phyloP scores from a whole-genome alignment of 495 filamentous ascomycete genomes.

The Viridothelium virens region DNA sequence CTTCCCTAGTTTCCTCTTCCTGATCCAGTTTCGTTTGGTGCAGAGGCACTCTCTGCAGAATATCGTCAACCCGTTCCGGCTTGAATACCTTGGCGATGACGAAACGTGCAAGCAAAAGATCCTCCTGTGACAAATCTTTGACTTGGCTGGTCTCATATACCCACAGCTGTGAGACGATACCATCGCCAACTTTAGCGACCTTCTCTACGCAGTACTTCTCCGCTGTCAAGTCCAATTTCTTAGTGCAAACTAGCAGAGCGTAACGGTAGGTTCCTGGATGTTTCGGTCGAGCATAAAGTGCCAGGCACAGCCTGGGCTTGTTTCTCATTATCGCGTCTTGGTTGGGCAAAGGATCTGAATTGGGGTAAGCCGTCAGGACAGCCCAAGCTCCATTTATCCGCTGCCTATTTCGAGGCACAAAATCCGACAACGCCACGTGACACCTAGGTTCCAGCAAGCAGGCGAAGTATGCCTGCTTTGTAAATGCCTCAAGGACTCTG shows the following conservation, averaged over 20 bases:
- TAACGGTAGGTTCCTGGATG: conserved; percentile 4
- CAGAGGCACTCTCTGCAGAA: not conserved
- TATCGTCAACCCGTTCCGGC: not conserved
- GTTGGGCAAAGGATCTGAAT: not conserved
- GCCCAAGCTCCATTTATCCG: not conserved
- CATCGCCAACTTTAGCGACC: not conserved
- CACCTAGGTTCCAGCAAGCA: not conserved
- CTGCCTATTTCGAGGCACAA: not conserved
- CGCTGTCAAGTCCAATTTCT: not conserved
- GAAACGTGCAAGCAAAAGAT: not conserved
- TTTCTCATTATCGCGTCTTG: not conserved
- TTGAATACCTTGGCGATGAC: conserved; percentile 2
- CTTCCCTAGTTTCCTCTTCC: not conserved
- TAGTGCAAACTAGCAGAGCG: conserved; percentile 1
- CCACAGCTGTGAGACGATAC: not conserved
- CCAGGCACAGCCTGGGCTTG: conserved; percentile 2
- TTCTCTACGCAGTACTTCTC: not conserved
- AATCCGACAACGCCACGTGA: not conserved
- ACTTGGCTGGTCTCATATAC: not conserved
- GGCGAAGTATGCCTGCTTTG: too few species aligned
- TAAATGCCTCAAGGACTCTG: too few species aligned
- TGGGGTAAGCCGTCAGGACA: not conserved
- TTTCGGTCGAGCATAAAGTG: conserved; percentile 1
- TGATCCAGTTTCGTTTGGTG: not conserved
- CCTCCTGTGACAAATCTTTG: not conserved